Evolutionary conservation across 164 flowering plant species (phyloP).

Genomic region (Cinnamomum micranthum): DNA sequence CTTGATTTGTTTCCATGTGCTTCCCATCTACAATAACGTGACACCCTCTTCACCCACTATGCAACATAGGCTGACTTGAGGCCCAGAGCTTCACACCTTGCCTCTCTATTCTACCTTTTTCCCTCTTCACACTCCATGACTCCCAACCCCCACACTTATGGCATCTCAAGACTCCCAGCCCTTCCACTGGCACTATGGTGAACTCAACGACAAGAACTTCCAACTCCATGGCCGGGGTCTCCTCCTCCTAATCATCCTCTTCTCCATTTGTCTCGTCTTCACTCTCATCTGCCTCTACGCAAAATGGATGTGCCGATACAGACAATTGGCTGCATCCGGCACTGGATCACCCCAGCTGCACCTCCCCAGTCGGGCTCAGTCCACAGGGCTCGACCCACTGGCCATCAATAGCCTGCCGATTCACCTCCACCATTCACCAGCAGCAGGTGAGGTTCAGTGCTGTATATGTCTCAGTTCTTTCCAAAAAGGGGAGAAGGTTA

Average conservation of each 20-base stretch:
- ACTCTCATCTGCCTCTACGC: slow-evolving; percentile 55
- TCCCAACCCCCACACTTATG: slow-evolving; percentile 1
- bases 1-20: neutral
- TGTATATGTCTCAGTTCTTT: slow-evolving; percentile 62
- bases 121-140: too few relatives aligned
- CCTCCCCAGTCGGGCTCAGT: slow-evolving; percentile 22
- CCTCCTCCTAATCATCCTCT: slow-evolving; percentile 38
- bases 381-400: slow-evolving; percentile 14
- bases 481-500: slow-evolving; percentile 58
- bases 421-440: slow-evolving; percentile 19
- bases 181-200: slow-evolving; percentile 56
- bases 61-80: neutral
- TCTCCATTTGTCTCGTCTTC: slow-evolving; percentile 39
- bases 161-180: slow-evolving; percentile 25
- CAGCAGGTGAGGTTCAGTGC: slow-evolving; percentile 23
- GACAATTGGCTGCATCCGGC: slow-evolving; percentile 10
- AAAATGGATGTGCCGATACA: slow-evolving; percentile 43
- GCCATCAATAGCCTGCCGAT: slow-evolving; percentile 45
- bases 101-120: neutral
- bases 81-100: slow-evolving; percentile 2
- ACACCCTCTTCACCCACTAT: too few relatives aligned
- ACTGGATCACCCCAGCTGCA: neutral
- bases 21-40: too few relatives aligned
- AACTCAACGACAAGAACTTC: slow-evolving; percentile 52
- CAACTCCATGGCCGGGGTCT: slow-evolving; percentile 55